Base-by-base conservation (phyloP, 2,329 filamentous ascomycete genomes). In the Fusarium guadeloupense region DNA sequence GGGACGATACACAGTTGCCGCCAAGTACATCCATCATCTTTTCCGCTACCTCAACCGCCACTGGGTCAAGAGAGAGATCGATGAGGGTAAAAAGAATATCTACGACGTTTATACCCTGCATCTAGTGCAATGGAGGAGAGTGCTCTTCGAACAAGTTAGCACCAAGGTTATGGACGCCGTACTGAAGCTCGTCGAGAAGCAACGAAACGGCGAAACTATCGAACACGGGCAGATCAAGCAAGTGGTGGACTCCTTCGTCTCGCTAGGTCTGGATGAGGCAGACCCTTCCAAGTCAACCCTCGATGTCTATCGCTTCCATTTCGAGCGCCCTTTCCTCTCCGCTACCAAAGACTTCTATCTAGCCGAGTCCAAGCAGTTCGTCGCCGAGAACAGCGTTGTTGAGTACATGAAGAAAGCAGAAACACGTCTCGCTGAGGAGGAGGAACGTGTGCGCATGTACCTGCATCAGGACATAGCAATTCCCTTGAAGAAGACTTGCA, bases 351-450 rank as follows among this genome's bases (percentile, higher is more conserved):
- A 83, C 25, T 99, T 97, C 78, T 99, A 99, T 75, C 84, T 92
- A 68, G 88, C 90, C 39, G 96, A 99, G 75, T 98, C 95, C 17
- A 92, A 92, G 69, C 90, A 93, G 62, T 99, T 99, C 73, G 87
- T 99, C 28, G 91, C 93, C 10, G 94, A 98, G 76, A 99, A 99
- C 75, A 96, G 91, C 62, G 93, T 99, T 5, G 93, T 99, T 28
- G 95, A 99, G 73, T 99, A 98, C 78, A 98, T 99, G 95, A 98
- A 98, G 83, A 99, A 99, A 84, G 96, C 95, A 1, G 94, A 98
- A 78, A 79, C 87, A 35, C 89, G 95, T 26, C 79, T 99, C 58
- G 87, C 92, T 8, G 95, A 99, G 76, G 95, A 99, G 76, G 95
- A 96, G 78, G 92, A 94, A 72, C 91, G 95, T 21, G 95, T 99